Evolutionary conservation across 768 basidiomycete species (phyloP), one percentile per base, ranked within the genome.

Genomic region (Mycena maculata): DNA sequence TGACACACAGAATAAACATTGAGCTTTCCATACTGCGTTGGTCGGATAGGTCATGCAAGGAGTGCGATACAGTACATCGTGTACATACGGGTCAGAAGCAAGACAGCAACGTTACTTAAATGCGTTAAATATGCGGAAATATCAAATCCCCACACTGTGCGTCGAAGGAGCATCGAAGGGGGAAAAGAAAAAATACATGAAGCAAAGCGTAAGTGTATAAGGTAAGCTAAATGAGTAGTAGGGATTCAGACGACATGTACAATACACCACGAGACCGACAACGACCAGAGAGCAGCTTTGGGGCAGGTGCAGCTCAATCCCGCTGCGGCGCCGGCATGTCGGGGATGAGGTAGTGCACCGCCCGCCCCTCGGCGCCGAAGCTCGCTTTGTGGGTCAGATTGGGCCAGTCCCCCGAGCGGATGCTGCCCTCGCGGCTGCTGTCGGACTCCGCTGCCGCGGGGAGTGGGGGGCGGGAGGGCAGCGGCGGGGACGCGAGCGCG

Each of bases 301-400:
- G 11, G 45, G 44, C 16, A 48, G 39, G 45, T 23, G 15, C 16
- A 20, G 2, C 22, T 73, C 68, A 73, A 42, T 80, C 76, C 60
- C 54, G 72, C 70, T 68, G 73, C 13, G 76, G 76, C 22, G 73
- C 75, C 20, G 87, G 88, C 82, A 88, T 81, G 71, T 89, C 88
- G 11, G 88, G 88, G 44, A 89, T 88, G 63, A 89, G 73, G 78
- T 86, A 88, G 74, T 89, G 88, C 65, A 89, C 68, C 27, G 81
- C 81, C 47, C 81, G 78, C 8, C 79, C 79, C 13, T 81, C 81
- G 36, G 80, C 80, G 55, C 82, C 85, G 74, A 87, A 80, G 74
- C 83, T 84, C 42, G 76, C 75, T 74, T 85, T 85, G 70, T 80
- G 85, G 31, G 50, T 63, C 66, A 83, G 75, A 70, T 55, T 75